A percentile compares a stretch with the other conserved stretches of the same genome.
Conservation (phyloP, 2,329 filamentous ascomycete genomes). For the Fusarium guadeloupense region DNA sequence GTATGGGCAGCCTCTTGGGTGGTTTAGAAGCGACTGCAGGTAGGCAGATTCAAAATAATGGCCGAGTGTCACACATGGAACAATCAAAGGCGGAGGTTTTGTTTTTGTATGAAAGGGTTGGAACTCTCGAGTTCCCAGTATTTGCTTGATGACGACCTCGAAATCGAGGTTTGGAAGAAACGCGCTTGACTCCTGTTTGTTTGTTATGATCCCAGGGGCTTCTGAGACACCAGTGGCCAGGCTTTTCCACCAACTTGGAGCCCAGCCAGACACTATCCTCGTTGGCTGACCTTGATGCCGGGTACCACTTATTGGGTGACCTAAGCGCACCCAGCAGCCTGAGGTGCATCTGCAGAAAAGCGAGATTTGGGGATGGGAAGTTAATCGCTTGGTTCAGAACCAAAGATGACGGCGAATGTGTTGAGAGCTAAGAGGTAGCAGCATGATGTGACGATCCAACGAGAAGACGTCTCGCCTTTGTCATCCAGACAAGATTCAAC, state of each 20-base stretch:
- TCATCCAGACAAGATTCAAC: conserved; percentile 17
- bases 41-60: conserved; percentile 19
- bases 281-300: conserved; percentile 21
- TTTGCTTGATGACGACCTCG: conserved; percentile 22
- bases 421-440: conserved; percentile 22
- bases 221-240: conserved; percentile 37
- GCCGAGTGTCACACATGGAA: conserved; percentile 21
- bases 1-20: conserved; percentile 30
- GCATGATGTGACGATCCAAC: conserved; percentile 27
- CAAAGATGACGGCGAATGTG: conserved; percentile 17
- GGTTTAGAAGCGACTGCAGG: conserved; percentile 25
- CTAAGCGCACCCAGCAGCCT: conserved; percentile 13
- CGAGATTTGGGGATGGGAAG: conserved; percentile 16
- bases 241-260: conserved; percentile 14
- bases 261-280: not conserved
- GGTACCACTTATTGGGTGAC: conserved; percentile 31
- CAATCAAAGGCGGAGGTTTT: conserved; percentile 5
- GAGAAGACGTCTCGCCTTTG: conserved; percentile 18
- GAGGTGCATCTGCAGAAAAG: conserved; percentile 26
- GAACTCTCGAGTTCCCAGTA: not conserved
- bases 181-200: conserved; percentile 34
- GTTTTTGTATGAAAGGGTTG: conserved; percentile 11
- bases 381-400: conserved; percentile 28
- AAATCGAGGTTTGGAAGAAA: conserved; percentile 10
- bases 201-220: conserved; percentile 40